Conservation (phyloP, 2,329 filamentous ascomycete genomes). For the Monilinia aucupariae region DNA sequence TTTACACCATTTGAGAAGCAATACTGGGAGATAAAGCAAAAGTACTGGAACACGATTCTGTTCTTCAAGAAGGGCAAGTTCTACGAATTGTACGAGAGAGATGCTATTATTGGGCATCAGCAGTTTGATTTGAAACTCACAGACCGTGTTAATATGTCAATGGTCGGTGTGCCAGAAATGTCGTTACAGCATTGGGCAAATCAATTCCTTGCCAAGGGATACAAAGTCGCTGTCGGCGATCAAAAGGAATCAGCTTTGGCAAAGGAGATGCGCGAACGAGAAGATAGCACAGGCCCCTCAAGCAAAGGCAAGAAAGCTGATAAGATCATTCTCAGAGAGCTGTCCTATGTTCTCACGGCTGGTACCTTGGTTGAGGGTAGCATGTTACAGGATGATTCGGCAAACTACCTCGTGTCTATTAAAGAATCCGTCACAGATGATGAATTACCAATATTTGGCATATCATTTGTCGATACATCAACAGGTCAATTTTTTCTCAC, state of each 20-base stretch:
- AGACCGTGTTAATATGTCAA: conserved; percentile 97
- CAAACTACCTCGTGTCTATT: conserved; percentile 91
- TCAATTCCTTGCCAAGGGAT: conserved; percentile 96
- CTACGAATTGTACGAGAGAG: conserved; percentile 96
- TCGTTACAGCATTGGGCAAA: conserved; percentile 97
- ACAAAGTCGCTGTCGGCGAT: conserved; percentile 93
- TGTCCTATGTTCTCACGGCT: conserved; percentile 83
- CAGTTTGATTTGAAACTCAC: conserved; percentile 97
- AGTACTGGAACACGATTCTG: conserved; percentile 94
- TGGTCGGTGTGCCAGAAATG: conserved; percentile 96
- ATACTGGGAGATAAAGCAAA: conserved; percentile 99
- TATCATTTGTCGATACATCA: conserved; percentile 91
- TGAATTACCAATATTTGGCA: conserved; percentile 76
- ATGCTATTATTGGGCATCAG: conserved; percentile 93
- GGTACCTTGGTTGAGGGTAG: conserved; percentile 91
- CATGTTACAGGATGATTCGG: conserved; percentile 98
- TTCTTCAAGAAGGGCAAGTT: conserved; percentile 99
- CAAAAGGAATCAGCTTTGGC: conserved; percentile 93
- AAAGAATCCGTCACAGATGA: conserved; percentile 67
- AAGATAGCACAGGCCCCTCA: conserved; percentile 38
- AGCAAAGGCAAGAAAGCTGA: conserved; percentile 47
- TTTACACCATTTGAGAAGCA: conserved; percentile 97
- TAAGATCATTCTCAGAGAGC: conserved; percentile 87
- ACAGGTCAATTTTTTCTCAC: conserved; percentile 94
- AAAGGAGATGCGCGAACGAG: conserved; percentile 98